Conservation (phyloP, 768 basidiomycete species). For the Tulasnella sp. region DNA sequence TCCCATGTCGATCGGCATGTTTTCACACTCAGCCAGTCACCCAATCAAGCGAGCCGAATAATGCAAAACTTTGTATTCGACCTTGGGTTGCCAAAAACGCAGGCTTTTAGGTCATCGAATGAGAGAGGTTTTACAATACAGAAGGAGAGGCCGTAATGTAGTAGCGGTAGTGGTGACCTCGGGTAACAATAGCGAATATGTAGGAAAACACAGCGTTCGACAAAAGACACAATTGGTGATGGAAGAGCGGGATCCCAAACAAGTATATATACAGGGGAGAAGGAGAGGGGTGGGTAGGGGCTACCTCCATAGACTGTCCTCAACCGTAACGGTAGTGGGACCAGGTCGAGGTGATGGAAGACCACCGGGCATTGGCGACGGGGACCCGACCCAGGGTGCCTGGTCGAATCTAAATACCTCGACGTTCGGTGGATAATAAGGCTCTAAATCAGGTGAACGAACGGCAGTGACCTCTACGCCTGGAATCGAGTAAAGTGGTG, state of each 20-base stretch:
- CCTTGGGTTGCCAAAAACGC: neutral
- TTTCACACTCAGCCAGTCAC: neutral
- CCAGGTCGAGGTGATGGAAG: neutral
- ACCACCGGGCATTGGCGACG: neutral
- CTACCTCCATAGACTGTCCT: neutral
- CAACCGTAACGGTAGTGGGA: neutral
- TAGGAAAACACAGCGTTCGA: neutral
- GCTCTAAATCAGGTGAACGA: neutral
- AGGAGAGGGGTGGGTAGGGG: neutral
- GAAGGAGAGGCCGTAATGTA: neutral
- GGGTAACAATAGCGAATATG: neutral
- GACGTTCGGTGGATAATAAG: neutral
- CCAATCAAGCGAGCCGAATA: neutral
- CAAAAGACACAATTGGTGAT: neutral
- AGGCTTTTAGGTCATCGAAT: neutral
- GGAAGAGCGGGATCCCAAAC: neutral
- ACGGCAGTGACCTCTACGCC: neutral
- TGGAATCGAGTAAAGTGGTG: neutral
- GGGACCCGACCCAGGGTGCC: neutral
- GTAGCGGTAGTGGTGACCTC: neutral
- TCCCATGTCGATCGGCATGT: constrained; percentile 1
- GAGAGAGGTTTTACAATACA: neutral
- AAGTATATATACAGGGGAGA: neutral
- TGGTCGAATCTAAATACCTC: neutral
- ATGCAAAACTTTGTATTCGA: neutral